Percentiles rank a stretch among this genome's conserved stretches.
Conservation (phyloP, 179 eudicot species). For the Drosera spatulata region DNA sequence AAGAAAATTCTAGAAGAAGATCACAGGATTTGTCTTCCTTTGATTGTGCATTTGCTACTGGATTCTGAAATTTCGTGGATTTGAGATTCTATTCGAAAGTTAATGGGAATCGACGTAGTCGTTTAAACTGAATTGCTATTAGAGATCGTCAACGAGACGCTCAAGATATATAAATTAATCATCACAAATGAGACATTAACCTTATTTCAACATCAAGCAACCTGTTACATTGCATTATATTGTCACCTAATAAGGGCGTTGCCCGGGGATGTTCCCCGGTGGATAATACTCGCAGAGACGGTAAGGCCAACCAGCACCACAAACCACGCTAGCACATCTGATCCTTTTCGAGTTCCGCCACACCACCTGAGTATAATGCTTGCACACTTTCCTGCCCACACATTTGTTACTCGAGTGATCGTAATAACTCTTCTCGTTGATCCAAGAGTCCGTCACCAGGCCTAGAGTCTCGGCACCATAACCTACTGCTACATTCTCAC, state of each 20-base stretch:
- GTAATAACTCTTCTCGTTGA: conserved; percentile 23
- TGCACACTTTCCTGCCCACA: conserved; percentile 8
- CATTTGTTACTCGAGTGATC: conserved; percentile 26
- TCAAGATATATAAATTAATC: too few species aligned
- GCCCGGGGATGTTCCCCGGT: conserved; percentile 29
- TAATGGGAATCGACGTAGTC: too few species aligned
- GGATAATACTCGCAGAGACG: conserved; percentile 40
- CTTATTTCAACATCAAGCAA: not conserved
- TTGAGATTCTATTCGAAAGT: too few species aligned
- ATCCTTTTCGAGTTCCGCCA: conserved; percentile 24
- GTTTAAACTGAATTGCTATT: too few species aligned
- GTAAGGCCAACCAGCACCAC: conserved; percentile 16
- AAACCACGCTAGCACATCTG: conserved; percentile 28
- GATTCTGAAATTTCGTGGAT: not conserved
- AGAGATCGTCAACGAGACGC: too few species aligned
- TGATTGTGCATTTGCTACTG: not conserved
- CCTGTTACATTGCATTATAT: not conserved
- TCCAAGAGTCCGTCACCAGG: conserved; percentile 33
- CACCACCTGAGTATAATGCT: conserved; percentile 42
- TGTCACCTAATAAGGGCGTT: conserved; percentile 12
- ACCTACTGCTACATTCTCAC: conserved; percentile 29
- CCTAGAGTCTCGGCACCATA: conserved; percentile 2
- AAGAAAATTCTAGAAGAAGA: too few species aligned
- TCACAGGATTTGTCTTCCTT: too few species aligned
- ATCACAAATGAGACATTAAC: too few species aligned